These are phyloP conservation scores for Podaxis mareebaensis DNA, from an alignment of 768 basidiomycete species.

Conservation along the genomic window DNA sequence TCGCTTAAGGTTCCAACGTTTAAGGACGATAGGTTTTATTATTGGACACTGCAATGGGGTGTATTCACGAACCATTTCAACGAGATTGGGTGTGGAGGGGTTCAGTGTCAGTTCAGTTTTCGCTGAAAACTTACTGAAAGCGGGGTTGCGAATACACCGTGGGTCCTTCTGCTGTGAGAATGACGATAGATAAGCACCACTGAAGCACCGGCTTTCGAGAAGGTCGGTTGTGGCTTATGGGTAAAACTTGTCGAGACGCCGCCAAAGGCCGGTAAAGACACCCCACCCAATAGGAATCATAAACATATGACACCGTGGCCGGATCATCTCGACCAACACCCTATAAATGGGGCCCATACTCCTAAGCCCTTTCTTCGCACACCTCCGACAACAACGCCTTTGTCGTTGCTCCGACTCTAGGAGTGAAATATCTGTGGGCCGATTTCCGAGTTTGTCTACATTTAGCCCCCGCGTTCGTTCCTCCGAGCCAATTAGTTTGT, in stretches of 20 bases:
- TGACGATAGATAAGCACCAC: too few relatives aligned
- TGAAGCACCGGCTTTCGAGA: not conserved
- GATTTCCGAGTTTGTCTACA: not conserved
- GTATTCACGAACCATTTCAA: not conserved
- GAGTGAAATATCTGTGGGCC: not conserved
- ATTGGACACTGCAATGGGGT: not conserved
- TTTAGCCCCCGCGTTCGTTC: not conserved
- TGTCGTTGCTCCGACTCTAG: not conserved
- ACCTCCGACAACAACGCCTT: constrained; percentile 8
- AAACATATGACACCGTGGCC: constrained; percentile 28
- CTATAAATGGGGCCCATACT: constrained; percentile 4
- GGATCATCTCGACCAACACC: constrained; percentile 24
- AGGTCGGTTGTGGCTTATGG: not conserved
- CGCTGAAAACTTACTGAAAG: too few relatives aligned
- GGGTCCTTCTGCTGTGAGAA: too few relatives aligned
- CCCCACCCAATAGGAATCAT: constrained; percentile 2
- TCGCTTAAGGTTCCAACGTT: too few relatives aligned
- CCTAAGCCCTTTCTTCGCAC: not conserved
- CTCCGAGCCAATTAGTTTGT: constrained; percentile 27
- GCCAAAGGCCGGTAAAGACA: constrained; percentile 1
- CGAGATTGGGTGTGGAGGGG: not conserved
- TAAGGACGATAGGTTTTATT: too few relatives aligned
- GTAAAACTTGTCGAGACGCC: constrained; percentile 1
- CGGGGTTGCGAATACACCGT: too few relatives aligned
- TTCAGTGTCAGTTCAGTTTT: not conserved